These are phyloP conservation scores for Dryas alaskensis DNA, from an alignment of 306 rosid genomes.

Conservation along the genomic window DNA sequence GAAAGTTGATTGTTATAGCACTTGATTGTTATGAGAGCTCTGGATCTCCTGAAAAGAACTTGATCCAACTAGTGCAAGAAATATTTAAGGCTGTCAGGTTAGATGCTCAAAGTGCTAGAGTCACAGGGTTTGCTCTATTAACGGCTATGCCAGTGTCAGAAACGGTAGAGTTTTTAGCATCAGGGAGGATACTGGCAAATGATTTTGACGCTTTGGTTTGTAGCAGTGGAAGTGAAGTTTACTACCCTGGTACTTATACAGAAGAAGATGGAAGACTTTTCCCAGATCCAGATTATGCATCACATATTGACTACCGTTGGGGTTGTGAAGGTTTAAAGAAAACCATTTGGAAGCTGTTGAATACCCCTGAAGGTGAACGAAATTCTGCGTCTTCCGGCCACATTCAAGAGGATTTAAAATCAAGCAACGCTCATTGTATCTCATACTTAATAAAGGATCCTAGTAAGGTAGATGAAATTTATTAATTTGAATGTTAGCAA, in stretches of 20 bases:
- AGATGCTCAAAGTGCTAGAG: slow-evolving; percentile 48
- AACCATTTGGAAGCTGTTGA: slow-evolving; percentile 54
- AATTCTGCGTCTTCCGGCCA: slow-evolving; percentile 19
- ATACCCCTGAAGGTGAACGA: slow-evolving; percentile 36
- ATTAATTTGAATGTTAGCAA: neutral
- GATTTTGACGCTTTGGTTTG: slow-evolving; percentile 60
- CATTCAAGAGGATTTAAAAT: slow-evolving; percentile 45
- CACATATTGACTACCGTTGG: slow-evolving; percentile 69
- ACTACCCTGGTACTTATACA: slow-evolving; percentile 48
- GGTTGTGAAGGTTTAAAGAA: slow-evolving; percentile 61
- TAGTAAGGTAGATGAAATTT: slow-evolving; percentile 38
- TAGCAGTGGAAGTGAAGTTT: slow-evolving; percentile 67
- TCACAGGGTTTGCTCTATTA: slow-evolving; percentile 58
- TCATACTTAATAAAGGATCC: slow-evolving; percentile 52
- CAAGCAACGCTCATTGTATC: slow-evolving; percentile 63
- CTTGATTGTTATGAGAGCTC: slow-evolving; percentile 49
- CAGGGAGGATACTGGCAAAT: slow-evolving; percentile 45
- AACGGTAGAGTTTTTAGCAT: slow-evolving; percentile 49
- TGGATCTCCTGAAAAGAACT: slow-evolving; percentile 51
- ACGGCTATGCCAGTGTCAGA: slow-evolving; percentile 64
- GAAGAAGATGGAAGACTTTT: slow-evolving; percentile 51
- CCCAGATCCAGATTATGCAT: slow-evolving; percentile 60
- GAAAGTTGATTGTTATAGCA: slow-evolving; percentile 58
- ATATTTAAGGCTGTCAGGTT: slow-evolving; percentile 47
- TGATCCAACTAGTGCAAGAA: slow-evolving; percentile 48